Conservation (phyloP, 345 rosid genomes). For the Syzygium aromaticum region DNA sequence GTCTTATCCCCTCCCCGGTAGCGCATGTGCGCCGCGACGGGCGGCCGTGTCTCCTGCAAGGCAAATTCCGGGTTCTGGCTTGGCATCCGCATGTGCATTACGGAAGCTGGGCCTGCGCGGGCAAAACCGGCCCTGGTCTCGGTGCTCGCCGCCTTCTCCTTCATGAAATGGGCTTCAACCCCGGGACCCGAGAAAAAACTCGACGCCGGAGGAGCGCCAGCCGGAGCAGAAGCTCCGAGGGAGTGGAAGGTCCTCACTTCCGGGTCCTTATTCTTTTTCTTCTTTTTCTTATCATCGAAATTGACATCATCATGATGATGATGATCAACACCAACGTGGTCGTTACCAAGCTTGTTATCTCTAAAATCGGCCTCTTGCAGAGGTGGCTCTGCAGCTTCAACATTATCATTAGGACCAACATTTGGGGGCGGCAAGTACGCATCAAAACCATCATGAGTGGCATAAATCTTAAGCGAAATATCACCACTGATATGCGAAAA, state of each 20-base stretch:
- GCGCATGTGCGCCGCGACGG: slow-evolving; percentile 30
- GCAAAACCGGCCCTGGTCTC: slow-evolving; percentile 23
- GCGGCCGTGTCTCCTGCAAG: slow-evolving; percentile 31
- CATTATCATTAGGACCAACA: not conserved
- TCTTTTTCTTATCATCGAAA: not conserved
- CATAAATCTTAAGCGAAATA: slow-evolving; percentile 5
- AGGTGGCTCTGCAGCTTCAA: not conserved
- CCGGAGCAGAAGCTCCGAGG: not conserved
- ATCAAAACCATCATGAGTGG: not conserved
- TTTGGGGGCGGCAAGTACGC: not conserved
- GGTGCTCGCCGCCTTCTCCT: slow-evolving; percentile 4
- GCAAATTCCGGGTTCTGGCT: slow-evolving; percentile 28
- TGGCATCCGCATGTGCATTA: slow-evolving; percentile 24
- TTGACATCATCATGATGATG: not conserved
- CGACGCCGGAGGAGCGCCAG: not conserved
- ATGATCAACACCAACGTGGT: not conserved
- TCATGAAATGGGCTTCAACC: slow-evolving; percentile 2
- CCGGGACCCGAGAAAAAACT: slow-evolving; percentile 3
- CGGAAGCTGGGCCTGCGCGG: slow-evolving; percentile 16
- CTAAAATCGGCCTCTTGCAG: not conserved
- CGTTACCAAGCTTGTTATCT: not conserved
- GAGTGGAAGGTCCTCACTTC: slow-evolving; percentile 10
- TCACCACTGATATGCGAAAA: slow-evolving; percentile 10
- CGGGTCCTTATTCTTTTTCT: not conserved
- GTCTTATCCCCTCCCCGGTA: slow-evolving; percentile 30